Evolutionary conservation across 2,329 filamentous ascomycete genomes (phyloP), one percentile per base, ranked within the genome.

Genomic region (Colletotrichum orbiculare): DNA sequence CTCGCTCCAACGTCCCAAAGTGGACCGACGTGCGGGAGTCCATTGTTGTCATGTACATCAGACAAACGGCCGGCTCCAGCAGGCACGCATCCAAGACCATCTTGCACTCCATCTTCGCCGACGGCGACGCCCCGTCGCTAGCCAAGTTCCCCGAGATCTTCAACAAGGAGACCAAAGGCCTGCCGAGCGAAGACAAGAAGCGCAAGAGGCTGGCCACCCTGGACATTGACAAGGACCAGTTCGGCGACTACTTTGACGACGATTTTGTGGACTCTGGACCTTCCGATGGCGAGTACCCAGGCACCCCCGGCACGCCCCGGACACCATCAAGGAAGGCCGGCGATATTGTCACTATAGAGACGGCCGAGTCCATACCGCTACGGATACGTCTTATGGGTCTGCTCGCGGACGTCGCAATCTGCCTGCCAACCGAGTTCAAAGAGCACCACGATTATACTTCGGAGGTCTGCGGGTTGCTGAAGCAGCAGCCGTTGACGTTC

Each of bases 91-190:
- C 83, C 57, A 83, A 83, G 62, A 82, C 85, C 39, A 84, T 93
- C 10, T 79, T 91, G 64, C 86, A 86, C 67, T 89, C 91, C 2
- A 80, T 94, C 6, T 85, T 93, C 57, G 88, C 90, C 0, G 88
- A 91, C 69, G 91, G 89, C 2, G 80, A 79, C 35, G 73, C 79
- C n/a, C 76, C 85, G 13, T 81, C 80, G 3, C 74, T 83, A 45
- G 83, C 80, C 1, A 80, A 86, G 8, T 93, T 88, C 71, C 81
- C 81, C 3, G 88, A 92, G 71, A 79, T 94, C 4, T 95, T 91
- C 78, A 81, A 84, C 25, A 86, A 87, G 56, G 92, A 94, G 76
- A 86, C 85, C 2, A 83, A 78, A 64, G 79, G 78, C 70, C 67
- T 80, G 71, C 71, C 69, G 49, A 78, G 77, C 56, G 72, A 75